phyloP scores from a whole-genome alignment of 2,329 filamentous ascomycete genomes.

The Pyrenochaeta sp. region DNA sequence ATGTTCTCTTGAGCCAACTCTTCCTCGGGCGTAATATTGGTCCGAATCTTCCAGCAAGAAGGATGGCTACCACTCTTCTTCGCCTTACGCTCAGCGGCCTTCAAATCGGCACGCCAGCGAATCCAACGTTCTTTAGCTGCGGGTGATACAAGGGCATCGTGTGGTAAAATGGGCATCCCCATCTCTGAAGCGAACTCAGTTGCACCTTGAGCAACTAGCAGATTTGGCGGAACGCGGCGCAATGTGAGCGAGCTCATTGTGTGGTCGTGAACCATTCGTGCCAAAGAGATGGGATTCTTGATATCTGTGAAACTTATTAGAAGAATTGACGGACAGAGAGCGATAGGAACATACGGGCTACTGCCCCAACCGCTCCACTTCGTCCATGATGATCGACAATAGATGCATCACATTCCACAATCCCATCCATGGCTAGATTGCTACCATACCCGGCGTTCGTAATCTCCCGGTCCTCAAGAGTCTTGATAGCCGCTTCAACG shows the following conservation, averaged over 20 bases:
- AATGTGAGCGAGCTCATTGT: conserved; percentile 81
- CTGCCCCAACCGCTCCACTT: conserved; percentile 91
- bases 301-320: conserved; percentile 66
- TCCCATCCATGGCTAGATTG: conserved; percentile 88
- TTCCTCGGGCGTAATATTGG: conserved; percentile 32
- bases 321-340: conserved; percentile 15
- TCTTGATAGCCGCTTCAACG: conserved; percentile 84
- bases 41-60: conserved; percentile 35
- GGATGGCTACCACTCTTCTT: conserved; percentile 37
- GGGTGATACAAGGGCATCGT: conserved; percentile 80
- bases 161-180: conserved; percentile 74
- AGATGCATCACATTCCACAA: conserved; percentile 93
- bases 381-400: conserved; percentile 90
- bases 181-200: conserved; percentile 84
- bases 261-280: conserved; percentile 80
- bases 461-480: conserved; percentile 91
- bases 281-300: conserved; percentile 89
- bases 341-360: conserved; percentile 71
- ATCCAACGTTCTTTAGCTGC: conserved; percentile 79
- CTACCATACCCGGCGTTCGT: conserved; percentile 97
- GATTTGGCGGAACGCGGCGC: conserved; percentile 88
- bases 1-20: conserved; percentile 40
- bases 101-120: conserved; percentile 77
- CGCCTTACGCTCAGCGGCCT: conserved; percentile 63
- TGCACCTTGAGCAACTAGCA: conserved; percentile 86